Conservation (phyloP, 345 rosid species). For the Cardamine chenopodiifolia region DNA sequence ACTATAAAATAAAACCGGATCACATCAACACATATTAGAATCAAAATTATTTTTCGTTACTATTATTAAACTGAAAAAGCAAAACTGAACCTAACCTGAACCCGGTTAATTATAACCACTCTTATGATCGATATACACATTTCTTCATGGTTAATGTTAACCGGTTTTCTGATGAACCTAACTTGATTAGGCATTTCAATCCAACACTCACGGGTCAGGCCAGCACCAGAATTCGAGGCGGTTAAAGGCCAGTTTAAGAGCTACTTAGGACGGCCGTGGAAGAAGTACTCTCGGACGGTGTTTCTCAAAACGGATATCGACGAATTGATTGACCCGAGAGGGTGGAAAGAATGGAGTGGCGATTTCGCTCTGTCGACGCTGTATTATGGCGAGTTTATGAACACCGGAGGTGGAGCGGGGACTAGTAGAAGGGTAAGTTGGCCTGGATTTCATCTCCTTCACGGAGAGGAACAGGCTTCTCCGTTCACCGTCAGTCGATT, state of each 20-base stretch:
- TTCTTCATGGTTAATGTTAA: neutral
- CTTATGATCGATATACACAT: neutral
- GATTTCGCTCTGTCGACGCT: constrained; percentile 58
- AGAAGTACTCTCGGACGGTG: constrained; percentile 57
- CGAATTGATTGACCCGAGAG: constrained; percentile 58
- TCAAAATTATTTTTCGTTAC: neutral
- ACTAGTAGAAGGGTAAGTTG: constrained; percentile 52
- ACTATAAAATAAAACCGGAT: neutral
- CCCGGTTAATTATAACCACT: neutral
- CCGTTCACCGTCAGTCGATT: constrained; percentile 53
- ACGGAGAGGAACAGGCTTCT: constrained; percentile 40
- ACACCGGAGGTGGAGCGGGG: constrained; percentile 54
- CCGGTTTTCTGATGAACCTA: neutral
- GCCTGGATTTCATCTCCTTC: constrained; percentile 72
- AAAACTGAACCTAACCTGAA: neutral
- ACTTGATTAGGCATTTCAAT: constrained; percentile 53
- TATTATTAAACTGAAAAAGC: neutral
- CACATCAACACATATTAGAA: too few species aligned
- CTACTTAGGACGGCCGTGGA: constrained; percentile 71
- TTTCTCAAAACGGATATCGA: constrained; percentile 56
- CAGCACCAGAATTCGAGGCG: constrained; percentile 46
- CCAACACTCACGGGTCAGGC: constrained; percentile 51
- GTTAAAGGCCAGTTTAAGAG: constrained; percentile 46
- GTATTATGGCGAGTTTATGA: constrained; percentile 67
- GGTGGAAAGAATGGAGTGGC: constrained; percentile 67